These are phyloP conservation scores for Biscutella laevigata DNA, from an alignment of 441 rosid genomes.

Conservation along the genomic window DNA sequence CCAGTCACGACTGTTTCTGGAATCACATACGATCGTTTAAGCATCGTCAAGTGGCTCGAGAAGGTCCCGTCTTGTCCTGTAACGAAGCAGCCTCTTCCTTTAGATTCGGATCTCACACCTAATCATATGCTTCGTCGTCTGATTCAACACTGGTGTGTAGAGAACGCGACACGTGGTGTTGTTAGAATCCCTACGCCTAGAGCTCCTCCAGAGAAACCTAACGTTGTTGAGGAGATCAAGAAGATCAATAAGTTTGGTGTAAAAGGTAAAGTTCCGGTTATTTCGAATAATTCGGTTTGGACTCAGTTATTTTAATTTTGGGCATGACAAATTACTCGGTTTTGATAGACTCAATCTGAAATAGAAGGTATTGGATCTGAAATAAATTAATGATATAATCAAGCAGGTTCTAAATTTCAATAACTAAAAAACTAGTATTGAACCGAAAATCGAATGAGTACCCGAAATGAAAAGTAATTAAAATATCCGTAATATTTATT, in stretches of 20 bases:
- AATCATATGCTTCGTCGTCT: constrained; percentile 63
- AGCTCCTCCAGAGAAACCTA: constrained; percentile 30
- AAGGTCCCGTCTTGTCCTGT: constrained; percentile 45
- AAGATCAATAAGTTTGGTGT: constrained; percentile 21
- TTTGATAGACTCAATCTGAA: no score
- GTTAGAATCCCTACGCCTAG: constrained; percentile 53
- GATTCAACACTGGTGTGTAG: constrained; percentile 67
- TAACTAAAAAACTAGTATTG: no score
- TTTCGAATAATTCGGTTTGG: background rate
- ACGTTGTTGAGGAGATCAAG: constrained; percentile 32
- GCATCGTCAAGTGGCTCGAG: constrained; percentile 60
- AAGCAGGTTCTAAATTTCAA: no score
- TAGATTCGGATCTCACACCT: constrained; percentile 47
- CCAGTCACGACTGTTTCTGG: constrained; percentile 65
- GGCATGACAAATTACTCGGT: no score
- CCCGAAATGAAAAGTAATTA: no score
- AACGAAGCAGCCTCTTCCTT: constrained; percentile 47
- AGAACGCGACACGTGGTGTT: constrained; percentile 45
- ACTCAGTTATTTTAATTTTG: no score
- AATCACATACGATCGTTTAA: constrained; percentile 70
- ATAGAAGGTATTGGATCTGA: no score
- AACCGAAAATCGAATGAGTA: no score
- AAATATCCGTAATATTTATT: no score
- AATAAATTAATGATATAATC: no score
- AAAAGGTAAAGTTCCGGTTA: constrained; percentile 5